Conservation (phyloP, 768 basidiomycete species). For the Suillus clintonianus region DNA sequence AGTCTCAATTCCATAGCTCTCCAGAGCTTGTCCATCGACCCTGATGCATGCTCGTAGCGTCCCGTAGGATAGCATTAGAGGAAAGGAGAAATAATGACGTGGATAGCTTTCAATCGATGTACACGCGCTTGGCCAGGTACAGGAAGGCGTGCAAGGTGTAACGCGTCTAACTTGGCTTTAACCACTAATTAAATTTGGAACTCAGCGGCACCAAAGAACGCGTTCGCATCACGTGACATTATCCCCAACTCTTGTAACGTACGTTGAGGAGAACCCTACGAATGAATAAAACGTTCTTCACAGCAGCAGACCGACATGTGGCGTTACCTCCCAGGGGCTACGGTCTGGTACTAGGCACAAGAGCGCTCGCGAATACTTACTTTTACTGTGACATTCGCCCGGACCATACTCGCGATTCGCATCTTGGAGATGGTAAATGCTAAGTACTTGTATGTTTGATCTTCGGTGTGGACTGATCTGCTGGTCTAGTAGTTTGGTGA, state of each 20-base stretch:
- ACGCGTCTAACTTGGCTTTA: background rate
- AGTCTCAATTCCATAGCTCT: conserved; percentile 7
- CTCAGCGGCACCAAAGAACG: background rate
- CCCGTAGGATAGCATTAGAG: conserved; percentile 2
- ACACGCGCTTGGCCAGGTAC: conserved; percentile 1
- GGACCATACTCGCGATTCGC: background rate
- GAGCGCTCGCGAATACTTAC: background rate
- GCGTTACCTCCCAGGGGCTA: background rate
- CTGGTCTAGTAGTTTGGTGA: background rate
- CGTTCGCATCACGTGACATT: background rate
- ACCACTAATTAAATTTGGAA: background rate
- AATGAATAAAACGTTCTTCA: background rate
- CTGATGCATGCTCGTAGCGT: conserved; percentile 6
- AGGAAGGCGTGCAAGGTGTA: background rate
- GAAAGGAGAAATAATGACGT: background rate
- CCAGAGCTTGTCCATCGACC: conserved; percentile 6
- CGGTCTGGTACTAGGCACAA: background rate
- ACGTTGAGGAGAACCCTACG: background rate
- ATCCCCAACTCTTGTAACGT: background rate
- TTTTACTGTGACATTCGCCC: background rate
- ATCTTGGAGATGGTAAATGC: background rate
- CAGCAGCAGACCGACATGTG: background rate
- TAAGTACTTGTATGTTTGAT: background rate
- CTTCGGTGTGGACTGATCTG: background rate
- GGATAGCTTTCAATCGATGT: conserved; percentile 1